A percentile compares a stretch with the other conserved stretches of the same genome.
Conservation (phyloP, 2,329 filamentous ascomycete species). For the Trichoderma pleuroti region DNA sequence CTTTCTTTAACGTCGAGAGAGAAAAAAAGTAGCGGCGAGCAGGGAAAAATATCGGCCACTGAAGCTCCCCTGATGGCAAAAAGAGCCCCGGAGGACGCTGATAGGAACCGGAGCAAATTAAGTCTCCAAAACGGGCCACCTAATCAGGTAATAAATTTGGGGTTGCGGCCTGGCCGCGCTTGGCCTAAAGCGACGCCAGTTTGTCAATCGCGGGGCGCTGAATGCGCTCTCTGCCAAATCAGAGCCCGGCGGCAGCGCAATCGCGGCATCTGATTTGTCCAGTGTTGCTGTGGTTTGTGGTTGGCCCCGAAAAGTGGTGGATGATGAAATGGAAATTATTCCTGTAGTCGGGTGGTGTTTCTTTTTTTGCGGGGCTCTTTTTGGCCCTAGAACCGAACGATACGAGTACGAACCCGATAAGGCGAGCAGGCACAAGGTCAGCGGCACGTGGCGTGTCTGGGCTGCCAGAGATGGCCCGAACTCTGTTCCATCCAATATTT, state of each 20-base stretch:
- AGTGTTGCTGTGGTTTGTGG: not conserved
- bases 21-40: constrained; percentile 9
- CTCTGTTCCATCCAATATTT: no score
- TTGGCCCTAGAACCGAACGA: not conserved
- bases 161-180: not conserved
- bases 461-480: not conserved
- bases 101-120: constrained; percentile 7
- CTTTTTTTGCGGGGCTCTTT: not conserved
- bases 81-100: constrained; percentile 1
- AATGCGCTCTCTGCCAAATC: not conserved
- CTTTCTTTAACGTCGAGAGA: not conserved
- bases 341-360: not conserved
- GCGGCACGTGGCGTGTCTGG: constrained; percentile 10
- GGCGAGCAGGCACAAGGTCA: not conserved
- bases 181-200: not conserved
- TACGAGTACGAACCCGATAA: constrained; percentile 19
- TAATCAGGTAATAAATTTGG: constrained; percentile 13
- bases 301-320: not conserved
- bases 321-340: constrained; percentile 13
- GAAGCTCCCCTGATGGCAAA: constrained; percentile 14
- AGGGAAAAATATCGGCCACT: constrained; percentile 16
- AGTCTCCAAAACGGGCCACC: not conserved
- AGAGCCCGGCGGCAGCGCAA: not conserved
- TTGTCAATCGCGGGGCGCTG: constrained; percentile 1
- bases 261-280: not conserved